Evolutionary conservation across 1,139 yeast genomes (phyloP), one percentile per base, ranked within the genome.

Genomic region (Groenewaldozyma auringiensis): DNA sequence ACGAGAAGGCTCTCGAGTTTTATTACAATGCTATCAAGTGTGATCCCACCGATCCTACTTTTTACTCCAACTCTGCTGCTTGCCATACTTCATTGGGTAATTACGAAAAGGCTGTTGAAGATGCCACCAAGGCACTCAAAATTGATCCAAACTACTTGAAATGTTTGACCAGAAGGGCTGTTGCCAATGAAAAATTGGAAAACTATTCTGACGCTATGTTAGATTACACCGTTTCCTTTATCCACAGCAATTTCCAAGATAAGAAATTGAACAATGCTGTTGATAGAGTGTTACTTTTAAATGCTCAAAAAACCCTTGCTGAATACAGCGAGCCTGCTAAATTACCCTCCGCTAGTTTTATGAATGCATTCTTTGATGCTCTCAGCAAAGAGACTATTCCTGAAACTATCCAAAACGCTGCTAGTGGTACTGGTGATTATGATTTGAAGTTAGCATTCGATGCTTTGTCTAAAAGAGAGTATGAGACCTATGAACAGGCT

Each of bases 61-160:
- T 78, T 68, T 89, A 83, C 69, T 87, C 96, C 51, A 89, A 89
- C 71, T 78, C 95, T 68, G 88, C 96, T 21, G 98, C 98, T 17
- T 92, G 96, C 69, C 86, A 85, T 67, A 84, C 88, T 47, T 86
- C 94, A 17, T 72, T 85, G 55, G 78, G 80, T 50, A 78, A 88
- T 53, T 81, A 78, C 61, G 86, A 84, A 57, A 81, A 86, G 61
- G 96, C 88, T 40, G 76, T 94, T 54, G 85, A 80, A 56, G 96
- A 87, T 64, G 83, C 96, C 49, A 79, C 95, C 27, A 78, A 75
- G 53, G 98, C 98, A 35, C 75, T 94, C 58, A 76, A 79, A 55
- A 68, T 89, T 59, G 84, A 88, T 64, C 95, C 95, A 14, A 92
- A 83, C 62, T 92, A 94, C 68, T 73, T 87, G 58, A 92, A 94